Percentiles rank a stretch among this genome's conserved stretches.
Evolutionary conservation across 1,139 yeast species (phyloP).

Genomic region (Protomyces inouyei): DNA sequence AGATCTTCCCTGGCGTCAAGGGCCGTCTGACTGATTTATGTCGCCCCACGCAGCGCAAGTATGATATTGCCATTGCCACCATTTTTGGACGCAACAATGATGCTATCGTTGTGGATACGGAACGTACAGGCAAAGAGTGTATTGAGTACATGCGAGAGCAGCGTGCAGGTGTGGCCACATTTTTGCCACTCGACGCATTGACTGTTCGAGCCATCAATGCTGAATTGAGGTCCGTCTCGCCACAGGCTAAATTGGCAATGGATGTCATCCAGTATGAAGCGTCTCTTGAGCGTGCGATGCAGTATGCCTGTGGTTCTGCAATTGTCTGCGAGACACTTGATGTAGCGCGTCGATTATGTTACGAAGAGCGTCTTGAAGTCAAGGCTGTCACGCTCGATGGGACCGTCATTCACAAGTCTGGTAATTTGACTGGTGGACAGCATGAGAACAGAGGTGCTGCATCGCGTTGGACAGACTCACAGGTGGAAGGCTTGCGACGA

Average conservation of each 20-base stretch:
- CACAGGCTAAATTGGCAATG: conserved; percentile 52
- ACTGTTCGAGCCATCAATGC: conserved; percentile 55
- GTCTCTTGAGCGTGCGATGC: conserved; percentile 68
- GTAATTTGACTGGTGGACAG: conserved; percentile 87
- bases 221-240: conserved; percentile 54
- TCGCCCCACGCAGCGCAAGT: conserved; percentile 69
- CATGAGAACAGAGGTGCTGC: conserved; percentile 29
- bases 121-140: conserved; percentile 74
- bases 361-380: conserved; percentile 57
- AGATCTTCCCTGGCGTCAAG: conserved; percentile 72
- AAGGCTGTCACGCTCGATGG: conserved; percentile 83
- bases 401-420: conserved; percentile 74
- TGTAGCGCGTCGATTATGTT: conserved; percentile 66
- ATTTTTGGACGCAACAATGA: conserved; percentile 75
- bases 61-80: conserved; percentile 71
- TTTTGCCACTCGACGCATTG: conserved; percentile 81
- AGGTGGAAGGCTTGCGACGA: conserved; percentile 52
- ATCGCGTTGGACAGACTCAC: conserved; percentile 69
- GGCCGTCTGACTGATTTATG: conserved; percentile 79
- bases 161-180: conserved; percentile 76
- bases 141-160: conserved; percentile 79
- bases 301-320: conserved; percentile 74
- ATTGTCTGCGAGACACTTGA: conserved; percentile 70
- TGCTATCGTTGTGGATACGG: conserved; percentile 74
- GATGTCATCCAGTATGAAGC: conserved; percentile 73